Evolutionary conservation across 768 basidiomycete genomes (phyloP), one percentile per base, ranked within the genome.

Genomic region (Daedaleopsis nitida): DNA sequence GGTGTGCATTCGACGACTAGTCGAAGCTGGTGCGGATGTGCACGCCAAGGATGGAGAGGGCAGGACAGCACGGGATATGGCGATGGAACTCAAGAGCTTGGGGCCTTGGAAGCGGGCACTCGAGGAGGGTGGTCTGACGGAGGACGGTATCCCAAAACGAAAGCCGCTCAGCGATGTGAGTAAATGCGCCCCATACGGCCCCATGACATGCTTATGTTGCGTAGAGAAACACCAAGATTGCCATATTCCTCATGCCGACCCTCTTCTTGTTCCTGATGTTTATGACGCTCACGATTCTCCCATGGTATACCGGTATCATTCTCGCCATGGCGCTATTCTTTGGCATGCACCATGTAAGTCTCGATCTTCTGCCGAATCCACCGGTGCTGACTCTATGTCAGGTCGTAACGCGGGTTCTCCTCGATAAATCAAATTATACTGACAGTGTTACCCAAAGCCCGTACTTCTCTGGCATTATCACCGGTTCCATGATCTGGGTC

Each of bases 61-160:
- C 8, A 86, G 97, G 70, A 96, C 94, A 1, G 86, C 96, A 51
- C 80, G 89, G 61, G 97, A 98, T 67, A 96, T 99, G 93, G 96
- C 97, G 0, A 81, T 87, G 13, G 94, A 97, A 74, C 79, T 98
- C 49, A 97, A 97, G 76, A 92, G 91, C 64, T 70, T 95, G 24
- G 92, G 88, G 7, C 91, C 96, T 1, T 98, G 91, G 88, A 90
- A 88, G 70, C 84, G 89, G 14, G 96, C 92, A 0, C 73, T 98
- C 65, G 88, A 92, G 69, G 95, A 97, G 68, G 91, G 92, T 16
- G 93, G 92, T 0, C 82, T 89, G 80, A 84, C 85, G 54, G 89
- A 91, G 68, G 85, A 89, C 55, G 93, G 92, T 1, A 74, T 85
- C 39, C 83, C 83, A 67, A 85, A 82, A 67, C 77, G 80, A 43